Evolutionary conservation across 176 grass and related monocot genomes (phyloP), one percentile per base, ranked within the genome.

Genomic region (Cymbopogon citratus): DNA sequence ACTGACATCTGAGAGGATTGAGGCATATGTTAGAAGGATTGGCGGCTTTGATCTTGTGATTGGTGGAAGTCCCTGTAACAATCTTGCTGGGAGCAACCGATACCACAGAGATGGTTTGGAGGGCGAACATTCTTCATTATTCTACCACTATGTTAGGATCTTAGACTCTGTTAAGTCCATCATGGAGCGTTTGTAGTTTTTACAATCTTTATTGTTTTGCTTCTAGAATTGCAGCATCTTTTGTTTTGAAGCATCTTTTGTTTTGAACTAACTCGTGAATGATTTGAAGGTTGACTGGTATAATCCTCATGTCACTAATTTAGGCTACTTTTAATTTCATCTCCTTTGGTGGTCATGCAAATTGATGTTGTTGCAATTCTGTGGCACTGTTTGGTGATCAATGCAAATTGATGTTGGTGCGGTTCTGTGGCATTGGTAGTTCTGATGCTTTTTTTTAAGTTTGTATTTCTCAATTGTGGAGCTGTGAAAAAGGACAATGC

Each of bases 51-150:
- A 98, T 65, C 61, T 98, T 18, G 86, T 98, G 3, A 91, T 98
- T 31, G 95, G 92, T 0, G 95, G 95, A 9, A 98, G 95, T 38
- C 95, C 95, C 0, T 98, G 95, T 63, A 98, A 98, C 59, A 98
- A 98, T 70, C 85, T 94, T n/a, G 25, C 95, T 9, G 92, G 95
- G 7, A 94, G 90, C 75, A 98, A 98, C 78, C 77, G 95, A 6
- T 72, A 88, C 66, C 83, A 88, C 18, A 81, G 96, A 4, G 89
- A 93, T 74, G 96, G 96, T 9, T 64, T 99, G 31, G 88, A 89
- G 66, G 96, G 96, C 36, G 87, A 93, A 31, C 92, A 99, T 10
- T 99, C 96, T 7, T 71, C 86, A 1, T 67, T 98, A 0, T 95
- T 98, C 73, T 98, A 70, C 44, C 74, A 98, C 36, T 98, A 98